Conservation (phyloP, 495 filamentous ascomycete species). For the Tuber borchii region DNA sequence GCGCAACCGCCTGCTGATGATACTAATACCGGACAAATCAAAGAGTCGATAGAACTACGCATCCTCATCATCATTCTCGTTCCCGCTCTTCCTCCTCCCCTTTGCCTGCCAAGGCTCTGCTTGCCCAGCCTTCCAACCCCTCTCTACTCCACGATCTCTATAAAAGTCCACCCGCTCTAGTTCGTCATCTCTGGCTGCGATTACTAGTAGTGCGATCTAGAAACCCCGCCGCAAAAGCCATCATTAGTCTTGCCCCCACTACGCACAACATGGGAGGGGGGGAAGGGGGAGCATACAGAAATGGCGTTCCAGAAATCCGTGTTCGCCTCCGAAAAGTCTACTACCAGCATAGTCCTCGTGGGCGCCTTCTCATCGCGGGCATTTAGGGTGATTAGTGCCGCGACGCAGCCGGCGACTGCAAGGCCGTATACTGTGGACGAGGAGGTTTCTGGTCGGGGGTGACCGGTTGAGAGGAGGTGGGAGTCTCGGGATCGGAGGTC, state of each 20-base stretch:
- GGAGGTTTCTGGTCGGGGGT: constrained; percentile 11
- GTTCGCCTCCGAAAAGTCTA: constrained; percentile 42
- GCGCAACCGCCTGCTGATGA: neutral
- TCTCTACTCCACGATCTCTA: constrained; percentile 16
- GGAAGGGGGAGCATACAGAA: constrained; percentile 28
- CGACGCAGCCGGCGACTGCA: constrained; percentile 41
- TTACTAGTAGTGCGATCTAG: constrained; percentile 35
- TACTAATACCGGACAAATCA: neutral
- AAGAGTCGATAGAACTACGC: constrained; percentile 8
- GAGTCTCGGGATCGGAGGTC: constrained; percentile 34
- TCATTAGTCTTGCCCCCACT: constrained; percentile 1
- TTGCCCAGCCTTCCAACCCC: constrained; percentile 12
- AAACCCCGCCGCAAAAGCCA: neutral
- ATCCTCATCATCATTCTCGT: constrained; percentile 27
- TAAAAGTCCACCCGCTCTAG: constrained; percentile 30
- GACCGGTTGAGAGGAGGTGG: constrained; percentile 15
- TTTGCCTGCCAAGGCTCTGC: constrained; percentile 25
- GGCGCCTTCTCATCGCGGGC: constrained; percentile 27
- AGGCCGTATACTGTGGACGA: constrained; percentile 44
- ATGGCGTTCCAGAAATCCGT: constrained; percentile 46
- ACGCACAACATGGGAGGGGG: constrained; percentile 9
- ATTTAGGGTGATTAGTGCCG: constrained; percentile 43
- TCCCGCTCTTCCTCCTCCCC: constrained; percentile 17
- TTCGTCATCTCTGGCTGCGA: constrained; percentile 39
- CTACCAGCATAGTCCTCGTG: constrained; percentile 39